Conservation (phyloP, 2,329 filamentous ascomycete genomes). For the Fusarium torulosum region DNA sequence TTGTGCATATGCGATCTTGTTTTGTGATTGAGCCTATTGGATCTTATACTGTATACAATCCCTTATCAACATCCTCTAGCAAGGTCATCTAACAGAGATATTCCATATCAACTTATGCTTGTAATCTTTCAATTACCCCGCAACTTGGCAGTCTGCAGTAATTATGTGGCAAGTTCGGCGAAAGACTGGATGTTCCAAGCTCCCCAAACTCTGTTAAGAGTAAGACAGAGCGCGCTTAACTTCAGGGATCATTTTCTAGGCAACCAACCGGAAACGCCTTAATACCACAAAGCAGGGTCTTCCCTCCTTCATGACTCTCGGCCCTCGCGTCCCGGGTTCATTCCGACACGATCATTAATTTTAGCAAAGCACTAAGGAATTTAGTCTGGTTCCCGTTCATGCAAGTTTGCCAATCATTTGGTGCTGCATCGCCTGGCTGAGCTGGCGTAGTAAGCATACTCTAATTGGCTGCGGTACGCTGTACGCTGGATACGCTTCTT, state of each 20-base stretch:
- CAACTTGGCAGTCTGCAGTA: too few species aligned
- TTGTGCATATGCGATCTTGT: too few species aligned
- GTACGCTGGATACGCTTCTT: background rate
- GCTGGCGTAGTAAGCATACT: background rate
- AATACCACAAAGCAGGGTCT: background rate
- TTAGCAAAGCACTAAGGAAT: background rate
- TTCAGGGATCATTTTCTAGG: background rate
- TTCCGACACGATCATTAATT: background rate
- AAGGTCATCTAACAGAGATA: too few species aligned
- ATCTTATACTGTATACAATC: too few species aligned
- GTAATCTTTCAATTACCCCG: too few species aligned
- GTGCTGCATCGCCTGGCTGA: background rate
- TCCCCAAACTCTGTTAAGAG: too few species aligned
- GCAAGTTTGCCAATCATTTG: background rate
- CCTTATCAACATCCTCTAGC: too few species aligned
- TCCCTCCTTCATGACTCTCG: constrained; percentile 20
- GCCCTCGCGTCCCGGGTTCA: background rate
- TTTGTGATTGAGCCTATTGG: too few species aligned
- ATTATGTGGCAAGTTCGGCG: background rate
- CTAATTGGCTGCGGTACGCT: background rate
- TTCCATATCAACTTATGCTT: too few species aligned
- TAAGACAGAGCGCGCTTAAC: background rate
- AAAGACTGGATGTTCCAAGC: background rate
- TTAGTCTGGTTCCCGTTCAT: background rate
- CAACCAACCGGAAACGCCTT: background rate